Conservation (phyloP, 768 basidiomycete species). For the Gloeostereum incarnatum region DNA sequence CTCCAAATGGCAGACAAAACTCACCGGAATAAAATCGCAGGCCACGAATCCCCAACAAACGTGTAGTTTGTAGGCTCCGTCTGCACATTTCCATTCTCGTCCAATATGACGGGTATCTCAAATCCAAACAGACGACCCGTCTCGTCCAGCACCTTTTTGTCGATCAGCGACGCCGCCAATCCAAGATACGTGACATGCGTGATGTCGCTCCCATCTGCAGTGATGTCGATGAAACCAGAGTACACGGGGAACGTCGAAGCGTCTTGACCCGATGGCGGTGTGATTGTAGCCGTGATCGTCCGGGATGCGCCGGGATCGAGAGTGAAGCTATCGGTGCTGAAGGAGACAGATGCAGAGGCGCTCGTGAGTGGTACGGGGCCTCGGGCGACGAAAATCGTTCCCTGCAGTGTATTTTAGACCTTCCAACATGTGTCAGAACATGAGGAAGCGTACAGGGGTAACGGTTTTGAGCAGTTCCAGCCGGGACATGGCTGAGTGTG, state of each 20-base stretch:
- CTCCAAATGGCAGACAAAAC: conserved; percentile 7
- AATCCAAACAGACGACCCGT: conserved; percentile 36
- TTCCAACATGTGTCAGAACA: no score
- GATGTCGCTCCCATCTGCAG: conserved; percentile 16
- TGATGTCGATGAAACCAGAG: conserved; percentile 35
- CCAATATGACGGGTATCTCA: conserved; percentile 29
- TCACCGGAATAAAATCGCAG: conserved; percentile 29
- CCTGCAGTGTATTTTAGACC: no score
- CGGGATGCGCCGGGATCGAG: conserved; percentile 32
- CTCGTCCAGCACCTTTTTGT: conserved; percentile 43
- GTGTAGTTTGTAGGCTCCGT: conserved; percentile 33
- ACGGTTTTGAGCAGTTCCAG: conserved; percentile 48
- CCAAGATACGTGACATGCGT: conserved; percentile 28
- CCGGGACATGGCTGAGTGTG: conserved; percentile 42
- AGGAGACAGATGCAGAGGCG: conserved; percentile 32
- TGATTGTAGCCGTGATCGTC: conserved; percentile 33
- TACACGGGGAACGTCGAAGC: conserved; percentile 35
- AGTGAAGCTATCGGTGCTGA: conserved; percentile 34
- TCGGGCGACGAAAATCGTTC: conserved; percentile 30
- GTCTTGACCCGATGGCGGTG: conserved; percentile 30
- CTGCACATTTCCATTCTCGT: conserved; percentile 29
- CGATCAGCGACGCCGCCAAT: conserved; percentile 27
- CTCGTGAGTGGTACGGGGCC: conserved; percentile 44
- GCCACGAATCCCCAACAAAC: conserved; percentile 31
- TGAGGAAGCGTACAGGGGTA: no score